Evolutionary conservation across 2,329 filamentous ascomycete genomes (phyloP).

Genomic region (Neoarthrinium moseri): DNA sequence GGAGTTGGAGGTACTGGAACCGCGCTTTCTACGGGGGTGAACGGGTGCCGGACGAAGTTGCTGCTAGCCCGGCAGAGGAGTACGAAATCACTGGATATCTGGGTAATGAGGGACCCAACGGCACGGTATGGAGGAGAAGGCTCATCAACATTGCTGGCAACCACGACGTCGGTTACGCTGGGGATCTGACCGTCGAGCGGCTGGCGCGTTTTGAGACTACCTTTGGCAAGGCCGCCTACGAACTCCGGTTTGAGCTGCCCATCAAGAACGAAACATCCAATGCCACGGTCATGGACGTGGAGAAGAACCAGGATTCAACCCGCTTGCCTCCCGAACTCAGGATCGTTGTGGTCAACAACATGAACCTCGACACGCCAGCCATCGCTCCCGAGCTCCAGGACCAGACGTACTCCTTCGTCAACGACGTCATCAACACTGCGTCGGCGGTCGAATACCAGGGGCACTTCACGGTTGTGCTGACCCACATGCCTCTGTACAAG

Average conservation of each 20-base stretch:
- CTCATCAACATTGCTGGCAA: slow-evolving; percentile 93
- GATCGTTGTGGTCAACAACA: slow-evolving; percentile 83
- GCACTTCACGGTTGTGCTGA: slow-evolving; percentile 80
- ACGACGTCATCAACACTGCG: slow-evolving; percentile 63
- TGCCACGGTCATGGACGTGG: slow-evolving; percentile 39
- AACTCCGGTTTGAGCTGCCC: slow-evolving; percentile 70
- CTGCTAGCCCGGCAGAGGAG: slow-evolving; percentile 44
- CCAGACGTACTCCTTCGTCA: slow-evolving; percentile 75
- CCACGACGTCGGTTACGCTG: slow-evolving; percentile 94
- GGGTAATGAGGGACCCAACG: slow-evolving; percentile 43
- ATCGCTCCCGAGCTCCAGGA: slow-evolving; percentile 65
- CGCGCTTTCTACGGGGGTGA: slow-evolving; percentile 70
- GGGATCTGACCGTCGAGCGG: slow-evolving; percentile 76
- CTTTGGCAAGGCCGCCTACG: slow-evolving; percentile 91
- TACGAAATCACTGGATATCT: slow-evolving; percentile 51
- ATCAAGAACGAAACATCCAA: slow-evolving; percentile 36
- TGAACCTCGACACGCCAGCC: slow-evolving; percentile 89
- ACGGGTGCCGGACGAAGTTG: slow-evolving; percentile 59
- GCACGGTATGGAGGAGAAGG: slow-evolving; percentile 64
- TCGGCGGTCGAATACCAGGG: slow-evolving; percentile 59
- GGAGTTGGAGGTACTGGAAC: slow-evolving; percentile 76
- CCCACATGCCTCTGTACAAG: slow-evolving; percentile 91
- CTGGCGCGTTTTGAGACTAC: slow-evolving; percentile 77
- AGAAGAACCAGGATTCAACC: slow-evolving; percentile 42
- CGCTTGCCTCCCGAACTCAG: slow-evolving; percentile 68